Conservation (phyloP, 257 asterid species). For the Nicotiana tabacum region DNA sequence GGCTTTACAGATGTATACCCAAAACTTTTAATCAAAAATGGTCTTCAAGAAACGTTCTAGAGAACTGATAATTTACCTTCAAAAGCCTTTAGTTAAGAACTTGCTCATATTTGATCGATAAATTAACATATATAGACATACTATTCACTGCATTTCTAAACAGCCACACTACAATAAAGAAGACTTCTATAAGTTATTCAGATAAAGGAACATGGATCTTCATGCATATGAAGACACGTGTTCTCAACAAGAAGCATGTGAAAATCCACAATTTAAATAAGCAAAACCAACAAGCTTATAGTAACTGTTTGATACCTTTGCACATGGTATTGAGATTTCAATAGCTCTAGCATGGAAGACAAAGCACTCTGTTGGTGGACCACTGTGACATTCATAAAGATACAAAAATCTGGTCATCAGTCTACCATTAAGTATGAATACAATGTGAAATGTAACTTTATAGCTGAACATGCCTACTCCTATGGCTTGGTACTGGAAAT, state of each 20-base stretch:
- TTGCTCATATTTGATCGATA: background rate
- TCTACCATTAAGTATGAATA: background rate
- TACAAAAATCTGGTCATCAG: background rate
- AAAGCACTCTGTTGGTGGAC: constrained; percentile 97
- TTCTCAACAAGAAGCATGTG: constrained; percentile 1
- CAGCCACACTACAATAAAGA: background rate
- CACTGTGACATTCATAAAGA: constrained; percentile 46
- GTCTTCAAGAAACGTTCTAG: background rate
- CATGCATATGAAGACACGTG: background rate
- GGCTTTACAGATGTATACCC: background rate
- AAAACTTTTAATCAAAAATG: too few relatives aligned
- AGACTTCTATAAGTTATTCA: background rate
- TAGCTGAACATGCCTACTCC: background rate
- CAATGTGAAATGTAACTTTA: background rate
- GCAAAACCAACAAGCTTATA: background rate
- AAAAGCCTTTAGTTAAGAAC: background rate
- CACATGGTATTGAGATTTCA: constrained; percentile 58
- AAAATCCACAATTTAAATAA: background rate
- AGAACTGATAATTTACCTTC: background rate
- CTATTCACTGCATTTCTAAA: background rate
- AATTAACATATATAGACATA: too few relatives aligned
- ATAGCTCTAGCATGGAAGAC: constrained; percentile 86
- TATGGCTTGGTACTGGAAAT: background rate
- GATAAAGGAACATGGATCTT: background rate
- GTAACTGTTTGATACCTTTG: constrained; percentile 39